phyloP scores from a whole-genome alignment of 2,329 filamentous ascomycete genomes.

The Aspergillus aculeatus region DNA sequence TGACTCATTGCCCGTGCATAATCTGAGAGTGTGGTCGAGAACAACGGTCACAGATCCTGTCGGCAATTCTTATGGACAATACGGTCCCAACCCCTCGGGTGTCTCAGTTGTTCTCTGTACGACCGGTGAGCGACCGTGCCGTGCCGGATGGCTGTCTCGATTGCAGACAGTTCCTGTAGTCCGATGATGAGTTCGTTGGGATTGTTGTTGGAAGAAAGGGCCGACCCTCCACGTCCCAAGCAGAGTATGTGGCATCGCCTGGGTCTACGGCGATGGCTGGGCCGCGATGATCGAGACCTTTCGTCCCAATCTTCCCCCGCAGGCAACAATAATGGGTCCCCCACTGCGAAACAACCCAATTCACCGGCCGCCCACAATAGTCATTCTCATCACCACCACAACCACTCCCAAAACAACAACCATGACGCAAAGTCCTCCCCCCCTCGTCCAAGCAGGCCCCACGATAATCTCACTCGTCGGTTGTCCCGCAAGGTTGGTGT shows the following conservation, averaged over 20 bases:
- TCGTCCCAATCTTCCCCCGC: constrained; percentile 24
- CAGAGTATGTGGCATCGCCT: constrained; percentile 50
- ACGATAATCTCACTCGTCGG: constrained; percentile 36
- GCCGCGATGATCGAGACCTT: constrained; percentile 39
- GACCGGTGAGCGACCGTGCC: constrained; percentile 26
- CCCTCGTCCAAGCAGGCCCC: constrained; percentile 21
- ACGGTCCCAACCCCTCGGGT: constrained; percentile 31
- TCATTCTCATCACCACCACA: constrained; percentile 7
- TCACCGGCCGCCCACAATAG: constrained; percentile 11
- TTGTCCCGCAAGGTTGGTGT: constrained; percentile 62
- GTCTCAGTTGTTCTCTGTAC: constrained; percentile 36
- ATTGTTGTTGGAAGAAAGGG: constrained; percentile 37
- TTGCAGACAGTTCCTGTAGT: constrained; percentile 40
- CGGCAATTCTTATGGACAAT: constrained; percentile 40
- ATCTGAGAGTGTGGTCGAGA: constrained; percentile 5
- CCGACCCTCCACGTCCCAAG: constrained; percentile 32
- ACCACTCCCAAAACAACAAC: constrained; percentile 7
- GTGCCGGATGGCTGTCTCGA: constrained; percentile 44
- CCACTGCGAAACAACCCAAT: constrained; percentile 15
- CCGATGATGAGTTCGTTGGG: constrained; percentile 36
- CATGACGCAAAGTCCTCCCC: constrained; percentile 18
- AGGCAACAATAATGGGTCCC: constrained; percentile 12
- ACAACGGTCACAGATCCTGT: constrained; percentile 13
- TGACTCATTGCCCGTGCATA: constrained; percentile 8
- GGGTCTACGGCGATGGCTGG: constrained; percentile 43